Base-by-base conservation (phyloP, 2,329 filamentous ascomycete species). In the Camptophora hylomeconis region DNA sequence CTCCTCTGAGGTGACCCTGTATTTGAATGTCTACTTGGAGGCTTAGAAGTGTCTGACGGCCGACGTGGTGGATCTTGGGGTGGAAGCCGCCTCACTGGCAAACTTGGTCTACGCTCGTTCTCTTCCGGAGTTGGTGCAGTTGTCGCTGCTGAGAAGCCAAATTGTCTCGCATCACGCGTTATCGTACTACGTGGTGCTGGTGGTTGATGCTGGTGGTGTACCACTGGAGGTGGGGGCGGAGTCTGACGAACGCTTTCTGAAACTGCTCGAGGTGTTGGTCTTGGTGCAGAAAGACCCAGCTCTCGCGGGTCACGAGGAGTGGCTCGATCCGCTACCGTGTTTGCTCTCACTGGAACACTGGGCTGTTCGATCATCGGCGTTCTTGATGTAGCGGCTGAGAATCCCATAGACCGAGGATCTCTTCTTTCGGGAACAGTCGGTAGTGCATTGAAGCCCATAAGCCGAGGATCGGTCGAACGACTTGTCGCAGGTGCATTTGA, bases 51-150 rank as follows among this genome's bases (percentile, higher is more conserved):
- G 32, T 36, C 28, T 9, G 39, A 35, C 17, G 40, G 37, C 11
- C 36, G 40, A 10, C 39, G 36, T 25, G 45, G 33, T 29, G 40
- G 38, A 19, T 40, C 33, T 28, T 38, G 39, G 13, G 48, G 49
- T 20, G 51, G 48, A 24, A 52, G 51, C n/a, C n/a, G n/a, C 27
- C 63, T 53, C 17, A 57, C 56, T 8, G 65, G 63, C 15, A 69
- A 48, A 7, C 52, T 53, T 2, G 68, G 69, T 67, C 66, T 24
- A 60, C 27, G 20, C n/a, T 39, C 36, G 24, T 42, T 39, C 12
- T 28, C 27, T 18, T 24, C 15, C 55, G 28, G 20, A 20, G 14
- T 24, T 26, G 20, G 22, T 11, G 19, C 22, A 29, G 21, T 23
- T 14, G 11, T 24, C 17, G n/a, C 11, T 14, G 13, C 19, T 10